These are phyloP conservation scores for Coffea eugenioides DNA, from an alignment of 257 asterid genomes.

Conservation along the genomic window DNA sequence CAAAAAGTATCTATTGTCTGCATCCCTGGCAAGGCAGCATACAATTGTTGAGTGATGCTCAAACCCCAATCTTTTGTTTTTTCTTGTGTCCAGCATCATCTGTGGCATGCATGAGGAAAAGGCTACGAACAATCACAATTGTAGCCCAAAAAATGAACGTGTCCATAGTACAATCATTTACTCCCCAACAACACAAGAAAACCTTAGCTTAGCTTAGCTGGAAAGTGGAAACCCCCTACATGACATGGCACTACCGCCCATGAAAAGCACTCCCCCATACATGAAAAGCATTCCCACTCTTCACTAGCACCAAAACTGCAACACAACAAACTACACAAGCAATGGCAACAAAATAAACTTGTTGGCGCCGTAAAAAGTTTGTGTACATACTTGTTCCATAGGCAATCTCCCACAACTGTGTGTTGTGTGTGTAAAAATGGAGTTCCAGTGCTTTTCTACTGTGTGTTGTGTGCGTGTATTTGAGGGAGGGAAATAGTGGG, in stretches of 20 bases:
- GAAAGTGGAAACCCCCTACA: background rate
- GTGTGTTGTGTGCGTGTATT: background rate
- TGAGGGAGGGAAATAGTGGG: constrained; percentile 2
- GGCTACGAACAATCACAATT: background rate
- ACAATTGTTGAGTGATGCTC: too few relatives aligned
- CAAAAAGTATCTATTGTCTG: too few relatives aligned
- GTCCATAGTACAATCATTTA: background rate
- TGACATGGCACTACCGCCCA: constrained; percentile 31
- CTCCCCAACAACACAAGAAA: background rate
- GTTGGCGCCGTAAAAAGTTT: constrained; percentile 21
- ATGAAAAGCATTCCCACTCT: background rate
- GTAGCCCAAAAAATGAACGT: background rate
- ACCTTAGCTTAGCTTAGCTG: constrained; percentile 4
- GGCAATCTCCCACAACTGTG: background rate
- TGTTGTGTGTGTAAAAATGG: background rate
- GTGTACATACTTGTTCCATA: background rate
- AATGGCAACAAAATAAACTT: constrained; percentile 19
- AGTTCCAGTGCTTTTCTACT: background rate
- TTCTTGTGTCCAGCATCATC: background rate
- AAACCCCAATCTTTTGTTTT: background rate
- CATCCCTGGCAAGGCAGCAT: too few relatives aligned
- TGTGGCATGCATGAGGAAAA: background rate
- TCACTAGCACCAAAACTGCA: background rate
- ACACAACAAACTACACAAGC: background rate
- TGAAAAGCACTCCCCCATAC: background rate